Base-by-base conservation (phyloP, 106 monocot species). In the Apostasia ramifera region DNA sequence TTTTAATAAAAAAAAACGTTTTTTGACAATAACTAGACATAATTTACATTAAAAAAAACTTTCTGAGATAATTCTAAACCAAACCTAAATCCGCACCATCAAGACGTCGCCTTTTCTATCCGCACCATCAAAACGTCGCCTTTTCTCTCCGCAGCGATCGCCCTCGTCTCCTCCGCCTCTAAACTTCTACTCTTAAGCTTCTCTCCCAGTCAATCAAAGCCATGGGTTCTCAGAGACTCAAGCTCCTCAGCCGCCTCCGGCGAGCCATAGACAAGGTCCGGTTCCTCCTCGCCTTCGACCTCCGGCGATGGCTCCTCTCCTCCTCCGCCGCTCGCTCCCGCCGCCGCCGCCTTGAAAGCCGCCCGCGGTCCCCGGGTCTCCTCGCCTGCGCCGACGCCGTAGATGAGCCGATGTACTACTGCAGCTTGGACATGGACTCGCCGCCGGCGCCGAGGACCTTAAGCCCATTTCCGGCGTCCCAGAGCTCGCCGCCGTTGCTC, bases 211-310 rank as follows among this genome's bases (percentile, higher is more conserved):
- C 63, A n/a, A 13, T n/a, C 3, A 3, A 5, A 37, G 1, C 9
- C 3, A 73, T 73, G 73, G 64, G 44, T 39, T 44, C 55, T 8
- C 3, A 54, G 15, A 38, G 12, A 40, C 40, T 44, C 14, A 46
- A 13, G 4, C 11, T 80, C 47, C 15, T 84, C 8, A 53, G 57
- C 3, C 74, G 72, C 1, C 77, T 91, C 46, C 65, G 60, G 63
- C 63, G 53, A 63, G 82, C 81, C 41, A 78, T 91, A 40, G 37
- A 61, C 58, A 91, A 80, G 66, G 84, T 87, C 3, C 58, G 56
- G 44, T 77, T 84, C 71, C 52, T 86, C 40, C 62, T 91, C 43
- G 74, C 77, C 47, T 84, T 79, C 77, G 68, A 84, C 54, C 47
- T 76, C 15, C 72, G 71, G 57, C 69, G 57, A 7, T 91, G 91